Base-by-base conservation (phyloP, 2,329 filamentous ascomycete genomes). In the Ceratocystis harringtonii region DNA sequence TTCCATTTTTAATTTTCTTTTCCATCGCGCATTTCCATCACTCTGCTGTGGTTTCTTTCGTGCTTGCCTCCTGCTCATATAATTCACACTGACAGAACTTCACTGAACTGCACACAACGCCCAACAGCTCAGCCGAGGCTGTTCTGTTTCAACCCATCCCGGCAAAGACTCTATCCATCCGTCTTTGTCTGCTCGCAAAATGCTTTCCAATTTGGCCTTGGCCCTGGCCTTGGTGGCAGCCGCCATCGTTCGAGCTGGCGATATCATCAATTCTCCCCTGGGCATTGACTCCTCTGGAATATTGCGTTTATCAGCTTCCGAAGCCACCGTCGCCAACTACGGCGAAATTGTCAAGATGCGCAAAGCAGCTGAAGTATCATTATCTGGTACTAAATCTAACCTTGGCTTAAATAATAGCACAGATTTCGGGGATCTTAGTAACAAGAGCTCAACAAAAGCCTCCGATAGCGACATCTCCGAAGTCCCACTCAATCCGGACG, bases 401-500 rank as follows among this genome's bases (percentile, higher is more conserved):
- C 5, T 43, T 17, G n/a, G n/a, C 17, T 1, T 32, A 30, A 19
- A 25, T 3, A 63, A 64, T 32, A 10, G n/a, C 15, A 57, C 52
- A 12, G 52, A 57, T 17, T 10, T 67, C 28, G 22, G 12, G 15
- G 65, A 58, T 19, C 44, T 64, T 10, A 64, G 25, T 22, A 52
- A 25, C 45, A 67, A 65, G 28, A 58, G 58, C 8, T 55, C 63
- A 36, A 61, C 63, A 12, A 57, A 57, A 17, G 48, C 41, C n/a
- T 17, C 48, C 43, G 28, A 36, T 15, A 7, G 22, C 19, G 61
- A 64, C 44, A 62, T 62, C 43, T 64, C 65, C 12, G 68, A 66
- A 44, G 72, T 77, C 30, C 68, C 72, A 22, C 70, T 78, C 62
- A 77, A 75, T 65, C 69, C 73, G 32, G 74, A 80, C 69, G 78